A percentile compares a stretch with the other conserved stretches of the same genome.
phyloP scores from a whole-genome alignment of 495 filamentous ascomycete genomes.

The Acidiella bohemica region DNA sequence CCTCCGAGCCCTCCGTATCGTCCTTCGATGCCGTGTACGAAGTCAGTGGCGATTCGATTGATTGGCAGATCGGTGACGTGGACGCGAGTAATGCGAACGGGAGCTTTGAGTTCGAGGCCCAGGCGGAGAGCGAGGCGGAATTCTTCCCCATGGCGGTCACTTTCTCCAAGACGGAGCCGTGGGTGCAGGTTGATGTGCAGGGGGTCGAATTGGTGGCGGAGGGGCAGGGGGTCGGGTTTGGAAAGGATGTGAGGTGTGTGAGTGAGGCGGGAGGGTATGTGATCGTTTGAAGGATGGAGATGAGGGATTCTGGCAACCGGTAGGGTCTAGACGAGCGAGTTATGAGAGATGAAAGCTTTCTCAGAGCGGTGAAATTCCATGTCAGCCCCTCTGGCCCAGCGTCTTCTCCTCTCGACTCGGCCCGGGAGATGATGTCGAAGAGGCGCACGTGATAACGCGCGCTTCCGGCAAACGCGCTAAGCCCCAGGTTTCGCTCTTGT shows the following conservation, averaged over 20 bases:
- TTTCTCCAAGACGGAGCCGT: constrained; percentile 75
- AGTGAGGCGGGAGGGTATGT: constrained; percentile 63
- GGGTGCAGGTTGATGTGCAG: constrained; percentile 82
- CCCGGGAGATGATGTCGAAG: too few relatives aligned
- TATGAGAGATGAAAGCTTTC: too few relatives aligned
- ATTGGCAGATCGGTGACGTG: constrained; percentile 80
- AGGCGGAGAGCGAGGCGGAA: constrained; percentile 68
- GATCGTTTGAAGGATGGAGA: constrained; percentile 1
- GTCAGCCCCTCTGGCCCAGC: too few relatives aligned
- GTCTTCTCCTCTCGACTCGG: too few relatives aligned
- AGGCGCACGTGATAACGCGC: constrained; percentile 1
- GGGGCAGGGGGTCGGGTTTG: constrained; percentile 71
- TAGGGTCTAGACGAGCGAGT: neutral
- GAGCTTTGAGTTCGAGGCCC: constrained; percentile 85
- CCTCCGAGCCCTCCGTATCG: constrained; percentile 72
- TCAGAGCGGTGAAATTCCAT: too few relatives aligned
- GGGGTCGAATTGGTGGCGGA: constrained; percentile 51
- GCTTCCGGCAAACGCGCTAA: neutral
- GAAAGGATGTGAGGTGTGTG: constrained; percentile 76
- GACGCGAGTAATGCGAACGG: constrained; percentile 68
- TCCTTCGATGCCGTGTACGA: constrained; percentile 91
- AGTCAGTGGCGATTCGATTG: constrained; percentile 80
- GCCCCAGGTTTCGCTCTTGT: neutral
- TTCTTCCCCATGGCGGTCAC: constrained; percentile 95
- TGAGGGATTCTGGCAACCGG: neutral